Percentiles rank a stretch among this genome's conserved stretches.
These are phyloP conservation scores for Blastobotrys petasosporus DNA, from an alignment of 1,139 yeast species.

Conservation along the genomic window DNA sequence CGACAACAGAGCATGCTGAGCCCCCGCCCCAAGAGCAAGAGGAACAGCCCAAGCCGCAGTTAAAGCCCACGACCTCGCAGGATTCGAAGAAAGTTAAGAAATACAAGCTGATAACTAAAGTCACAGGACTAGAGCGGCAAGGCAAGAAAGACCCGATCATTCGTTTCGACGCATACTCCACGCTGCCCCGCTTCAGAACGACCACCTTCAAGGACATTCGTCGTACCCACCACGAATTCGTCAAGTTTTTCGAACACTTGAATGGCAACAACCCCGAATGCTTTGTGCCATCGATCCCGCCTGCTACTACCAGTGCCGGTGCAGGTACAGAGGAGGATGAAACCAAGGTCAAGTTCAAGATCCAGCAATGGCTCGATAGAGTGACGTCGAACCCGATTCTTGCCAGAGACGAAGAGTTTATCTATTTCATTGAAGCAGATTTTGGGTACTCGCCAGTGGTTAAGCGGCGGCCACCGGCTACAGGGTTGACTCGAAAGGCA, in stretches of 20 bases:
- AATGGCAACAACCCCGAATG: conserved; percentile 82
- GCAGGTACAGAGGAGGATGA: conserved; percentile 78
- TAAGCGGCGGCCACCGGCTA: conserved; percentile 51
- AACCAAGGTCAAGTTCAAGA: conserved; percentile 47
- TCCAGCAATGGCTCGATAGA: conserved; percentile 87
- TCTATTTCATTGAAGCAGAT: conserved; percentile 82
- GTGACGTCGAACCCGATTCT: conserved; percentile 69
- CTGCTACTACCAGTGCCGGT: conserved; percentile 69
- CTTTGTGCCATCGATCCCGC: conserved; percentile 85
- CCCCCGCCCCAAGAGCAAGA: conserved; percentile 1
- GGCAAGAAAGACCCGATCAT: conserved; percentile 47
- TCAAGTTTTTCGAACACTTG: conserved; percentile 69
- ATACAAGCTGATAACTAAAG: conserved; percentile 36
- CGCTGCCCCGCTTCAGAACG: conserved; percentile 69
- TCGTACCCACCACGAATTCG: conserved; percentile 74
- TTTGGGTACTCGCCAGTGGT: conserved; percentile 51
- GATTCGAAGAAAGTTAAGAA: conserved; percentile 15
- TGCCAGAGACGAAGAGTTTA: conserved; percentile 81
- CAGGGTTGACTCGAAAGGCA: conserved; percentile 82
- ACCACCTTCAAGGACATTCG: conserved; percentile 65
- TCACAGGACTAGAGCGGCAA: conserved; percentile 44
- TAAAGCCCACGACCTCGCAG: not conserved
- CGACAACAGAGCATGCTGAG: not conserved
- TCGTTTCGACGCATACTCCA: conserved; percentile 40
- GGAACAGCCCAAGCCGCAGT: conserved; percentile 6